phyloP scores from a whole-genome alignment of 2,329 filamentous ascomycete genomes.

The Hypoxylon sp. region DNA sequence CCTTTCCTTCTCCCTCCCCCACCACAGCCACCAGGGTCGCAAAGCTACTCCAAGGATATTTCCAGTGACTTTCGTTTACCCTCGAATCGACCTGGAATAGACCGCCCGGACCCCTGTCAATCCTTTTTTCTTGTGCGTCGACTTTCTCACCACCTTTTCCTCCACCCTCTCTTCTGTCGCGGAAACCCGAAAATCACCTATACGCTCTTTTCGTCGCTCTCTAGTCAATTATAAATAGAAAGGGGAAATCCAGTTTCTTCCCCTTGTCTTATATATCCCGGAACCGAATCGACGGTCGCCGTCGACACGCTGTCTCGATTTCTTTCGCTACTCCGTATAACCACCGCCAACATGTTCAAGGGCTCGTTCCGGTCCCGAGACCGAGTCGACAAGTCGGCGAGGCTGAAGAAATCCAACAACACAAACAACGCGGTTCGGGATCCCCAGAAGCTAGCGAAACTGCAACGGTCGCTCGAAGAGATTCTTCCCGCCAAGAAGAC shows the following conservation, averaged over 20 bases:
- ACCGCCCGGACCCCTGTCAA: constrained; percentile 68
- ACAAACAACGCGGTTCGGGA: constrained; percentile 69
- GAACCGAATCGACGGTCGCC: constrained; percentile 37
- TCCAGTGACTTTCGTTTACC: constrained; percentile 64
- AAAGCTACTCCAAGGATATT: constrained; percentile 69
- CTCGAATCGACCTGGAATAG: constrained; percentile 55
- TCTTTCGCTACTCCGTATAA: constrained; percentile 51
- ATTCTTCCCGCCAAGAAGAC: constrained; percentile 58
- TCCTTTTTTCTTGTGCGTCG: constrained; percentile 61
- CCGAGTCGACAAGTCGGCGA: constrained; percentile 89
- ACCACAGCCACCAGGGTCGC: constrained; percentile 70
- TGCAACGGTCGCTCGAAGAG: constrained; percentile 82
- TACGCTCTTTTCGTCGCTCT: constrained; percentile 70
- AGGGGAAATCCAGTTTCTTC: constrained; percentile 48
- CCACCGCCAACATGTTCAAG: constrained; percentile 82
- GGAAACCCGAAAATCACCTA: constrained; percentile 46
- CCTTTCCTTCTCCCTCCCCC: constrained; percentile 67
- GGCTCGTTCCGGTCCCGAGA: constrained; percentile 88
- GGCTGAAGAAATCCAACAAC: constrained; percentile 78
- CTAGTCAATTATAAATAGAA: constrained; percentile 51
- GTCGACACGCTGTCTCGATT: constrained; percentile 53
- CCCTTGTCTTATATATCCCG: constrained; percentile 51
- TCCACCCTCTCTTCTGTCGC: constrained; percentile 51
- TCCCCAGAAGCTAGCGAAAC: constrained; percentile 83
- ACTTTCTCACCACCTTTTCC: constrained; percentile 56